Evolutionary conservation across 108 stramenopile species (phyloP).

Genomic region (Cylindrotheca fusiformis): DNA sequence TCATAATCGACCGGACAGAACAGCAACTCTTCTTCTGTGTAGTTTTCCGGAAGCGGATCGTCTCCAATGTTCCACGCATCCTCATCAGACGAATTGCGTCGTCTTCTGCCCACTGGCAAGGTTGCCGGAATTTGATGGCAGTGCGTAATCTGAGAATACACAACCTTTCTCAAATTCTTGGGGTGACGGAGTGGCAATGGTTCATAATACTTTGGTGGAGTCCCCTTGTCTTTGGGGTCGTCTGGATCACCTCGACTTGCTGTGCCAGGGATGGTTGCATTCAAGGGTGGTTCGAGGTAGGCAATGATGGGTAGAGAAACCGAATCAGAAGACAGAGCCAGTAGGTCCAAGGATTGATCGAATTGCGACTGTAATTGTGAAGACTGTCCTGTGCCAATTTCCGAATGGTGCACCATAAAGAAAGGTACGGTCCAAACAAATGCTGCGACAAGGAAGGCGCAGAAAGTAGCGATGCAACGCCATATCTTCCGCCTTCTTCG

Average conservation of each 20-base stretch:
- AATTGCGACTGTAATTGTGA: no score
- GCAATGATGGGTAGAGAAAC: neutral
- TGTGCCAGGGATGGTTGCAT: constrained; percentile 43
- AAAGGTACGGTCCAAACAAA: no score
- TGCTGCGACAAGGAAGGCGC: no score
- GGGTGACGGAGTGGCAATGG: constrained; percentile 67
- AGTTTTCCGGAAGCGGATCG: constrained; percentile 31
- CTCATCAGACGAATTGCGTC: constrained; percentile 25
- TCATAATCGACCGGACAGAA: constrained; percentile 70
- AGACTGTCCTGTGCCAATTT: no score
- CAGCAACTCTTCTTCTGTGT: constrained; percentile 41
- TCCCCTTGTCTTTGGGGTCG: constrained; percentile 36
- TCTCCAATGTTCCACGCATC: constrained; percentile 62
- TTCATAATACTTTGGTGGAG: constrained; percentile 44
- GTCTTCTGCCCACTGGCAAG: constrained; percentile 46
- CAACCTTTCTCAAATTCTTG: constrained; percentile 29
- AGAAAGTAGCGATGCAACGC: no score
- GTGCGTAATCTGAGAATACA: constrained; percentile 33
- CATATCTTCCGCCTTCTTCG: no score
- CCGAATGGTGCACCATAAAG: no score
- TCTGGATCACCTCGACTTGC: constrained; percentile 30
- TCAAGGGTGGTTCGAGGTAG: constrained; percentile 4
- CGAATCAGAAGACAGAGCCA: no score
- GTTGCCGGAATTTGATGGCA: constrained; percentile 64
- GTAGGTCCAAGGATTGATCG: no score